These are phyloP conservation scores for Eleusine coracana DNA, from an alignment of 176 grass and related monocot species.

Conservation along the genomic window DNA sequence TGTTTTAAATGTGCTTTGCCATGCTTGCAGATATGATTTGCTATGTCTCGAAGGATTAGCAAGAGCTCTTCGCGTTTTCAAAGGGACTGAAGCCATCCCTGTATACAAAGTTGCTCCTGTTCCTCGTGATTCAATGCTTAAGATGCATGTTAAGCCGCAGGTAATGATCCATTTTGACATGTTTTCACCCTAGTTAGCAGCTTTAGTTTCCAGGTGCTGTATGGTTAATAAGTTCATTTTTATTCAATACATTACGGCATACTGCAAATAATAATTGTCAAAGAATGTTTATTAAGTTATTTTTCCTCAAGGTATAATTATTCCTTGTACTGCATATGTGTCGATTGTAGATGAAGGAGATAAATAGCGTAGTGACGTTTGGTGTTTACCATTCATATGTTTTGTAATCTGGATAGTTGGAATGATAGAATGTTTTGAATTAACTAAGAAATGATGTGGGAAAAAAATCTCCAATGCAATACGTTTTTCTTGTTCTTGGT, in stretches of 20 bases:
- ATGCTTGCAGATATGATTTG: conserved; percentile 81
- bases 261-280: not conserved
- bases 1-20: conserved; percentile 23
- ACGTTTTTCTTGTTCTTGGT: not conserved
- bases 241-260: not conserved
- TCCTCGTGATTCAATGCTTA: conserved; percentile 56
- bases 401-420: too few relatives aligned
- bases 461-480: too few relatives aligned
- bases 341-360: too few relatives aligned
- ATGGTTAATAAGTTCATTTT: not conserved
- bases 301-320: not conserved
- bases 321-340: not conserved
- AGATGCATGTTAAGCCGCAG: conserved; percentile 79
- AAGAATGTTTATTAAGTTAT: not conserved
- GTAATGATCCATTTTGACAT: conserved; percentile 47
- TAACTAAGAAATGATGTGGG: too few relatives aligned
- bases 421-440: too few relatives aligned
- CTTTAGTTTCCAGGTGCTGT: not conserved
- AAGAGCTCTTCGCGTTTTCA: conserved; percentile 83
- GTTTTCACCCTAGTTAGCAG: not conserved
- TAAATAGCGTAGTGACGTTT: too few relatives aligned
- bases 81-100: conserved; percentile 59
- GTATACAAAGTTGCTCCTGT: conserved; percentile 56
- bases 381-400: too few relatives aligned
- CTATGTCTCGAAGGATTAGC: conserved; percentile 92